Base-by-base conservation (phyloP, 768 basidiomycete genomes). In the Kwoniella sp. region DNA sequence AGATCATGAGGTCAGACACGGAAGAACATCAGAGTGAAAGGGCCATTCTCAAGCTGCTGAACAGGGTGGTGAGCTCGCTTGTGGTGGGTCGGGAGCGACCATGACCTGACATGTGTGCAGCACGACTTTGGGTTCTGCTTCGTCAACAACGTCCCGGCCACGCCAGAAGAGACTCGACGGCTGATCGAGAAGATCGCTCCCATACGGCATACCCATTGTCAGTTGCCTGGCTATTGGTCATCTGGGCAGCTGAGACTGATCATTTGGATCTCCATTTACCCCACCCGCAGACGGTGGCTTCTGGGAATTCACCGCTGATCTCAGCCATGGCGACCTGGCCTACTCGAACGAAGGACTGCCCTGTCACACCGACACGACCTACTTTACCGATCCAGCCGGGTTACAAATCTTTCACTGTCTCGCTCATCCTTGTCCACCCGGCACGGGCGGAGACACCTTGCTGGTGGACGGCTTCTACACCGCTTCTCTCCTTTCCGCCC, bases 391-490 rank as follows among this genome's bases (percentile, higher is more conserved):
- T 71, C 92, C 93, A 3, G 87, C 86, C 50, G 92, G 93, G n/a
- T 77, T 98, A 11, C 95, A 99, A 65, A 78, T 95, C 39, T 96
- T 98, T 77, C 95, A 99, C 74, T 80, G 96, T 37, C 83, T 96
- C 31, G 87, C 86, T 0, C 76, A 76, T 45, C 63, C 70, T 0
- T 31, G 43, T 83, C 84, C 2, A 32, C 82, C 83, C 1, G 90
- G 90, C 17, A 78, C 79, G 12, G 93, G 93, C 1, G 93, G 93
- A 14, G 79, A 84, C 3, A 88, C 88, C 3, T 80, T 96, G n/a
- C 84, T 98, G 36, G 89, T 96, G 12, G 93, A 99, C 67, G 92
- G 89, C 22, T 95, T 95, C 78, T 87, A 92, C 69, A 86, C 84
- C 47, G 92, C 93, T 1, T 84, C 84, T 0, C 79, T 88, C 48